A percentile compares a stretch with the other conserved stretches of the same genome.
These are phyloP conservation scores for Plasmodium gonderi DNA, from an alignment of 169 alveolate species.

Conservation along the genomic window DNA sequence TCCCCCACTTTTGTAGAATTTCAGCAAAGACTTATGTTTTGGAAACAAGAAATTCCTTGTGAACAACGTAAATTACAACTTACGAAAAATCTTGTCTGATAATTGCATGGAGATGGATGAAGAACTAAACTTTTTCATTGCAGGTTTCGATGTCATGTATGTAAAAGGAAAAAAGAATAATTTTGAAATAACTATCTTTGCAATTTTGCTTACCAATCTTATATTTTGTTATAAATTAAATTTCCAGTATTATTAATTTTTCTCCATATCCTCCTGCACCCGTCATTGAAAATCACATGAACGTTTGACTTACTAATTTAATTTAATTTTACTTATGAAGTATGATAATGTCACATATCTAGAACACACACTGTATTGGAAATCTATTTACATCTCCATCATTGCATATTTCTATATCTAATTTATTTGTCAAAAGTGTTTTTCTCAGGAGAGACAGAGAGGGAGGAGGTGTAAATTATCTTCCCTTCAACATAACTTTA, in stretches of 20 bases:
- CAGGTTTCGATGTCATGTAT: conserved; percentile 69
- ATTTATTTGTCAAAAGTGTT: too few species aligned
- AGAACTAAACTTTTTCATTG: conserved; percentile 35
- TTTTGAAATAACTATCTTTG: conserved; percentile 49
- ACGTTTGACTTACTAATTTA: too few species aligned
- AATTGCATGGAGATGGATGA: not conserved
- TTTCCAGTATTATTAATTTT: conserved; percentile 47
- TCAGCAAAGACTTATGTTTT: conserved; percentile 9
- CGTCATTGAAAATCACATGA: not conserved
- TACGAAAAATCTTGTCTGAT: conserved; percentile 4
- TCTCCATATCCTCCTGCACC: not conserved
- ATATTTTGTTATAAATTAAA: conserved; percentile 60
- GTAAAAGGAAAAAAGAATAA: conserved; percentile 2
- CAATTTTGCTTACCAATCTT: conserved; percentile 29
- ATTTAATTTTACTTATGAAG: not conserved
- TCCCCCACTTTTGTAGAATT: conserved; percentile 5
- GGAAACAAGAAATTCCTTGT: conserved; percentile 10
- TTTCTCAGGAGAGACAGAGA: too few species aligned
- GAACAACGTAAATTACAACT: conserved; percentile 60
- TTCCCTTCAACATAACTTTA: too few species aligned
- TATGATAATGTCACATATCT: too few species aligned
- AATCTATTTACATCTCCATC: too few species aligned
- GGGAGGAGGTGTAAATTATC: too few species aligned
- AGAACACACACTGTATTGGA: too few species aligned
- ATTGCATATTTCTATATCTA: too few species aligned